A percentile compares a stretch with the other conserved stretches of the same genome.
These are phyloP conservation scores for Torulaspora indica DNA, from an alignment of 805 yeast genomes.

Conservation along the genomic window DNA sequence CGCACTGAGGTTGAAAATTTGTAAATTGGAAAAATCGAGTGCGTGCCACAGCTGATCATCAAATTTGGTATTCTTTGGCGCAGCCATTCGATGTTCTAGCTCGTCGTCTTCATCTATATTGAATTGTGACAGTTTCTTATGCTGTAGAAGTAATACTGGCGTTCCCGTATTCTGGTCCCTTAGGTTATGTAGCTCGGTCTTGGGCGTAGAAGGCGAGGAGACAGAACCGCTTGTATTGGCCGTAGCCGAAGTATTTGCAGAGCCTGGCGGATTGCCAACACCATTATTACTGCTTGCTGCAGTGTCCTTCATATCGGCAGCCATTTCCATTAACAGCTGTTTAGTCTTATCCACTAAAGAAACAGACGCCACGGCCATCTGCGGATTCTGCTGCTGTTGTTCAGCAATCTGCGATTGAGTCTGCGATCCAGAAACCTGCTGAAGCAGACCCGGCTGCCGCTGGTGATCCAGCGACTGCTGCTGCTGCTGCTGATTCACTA, in stretches of 20 bases:
- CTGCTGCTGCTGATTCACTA: conserved; percentile 26
- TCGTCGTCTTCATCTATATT: conserved; percentile 55
- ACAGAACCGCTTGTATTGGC: conserved; percentile 24
- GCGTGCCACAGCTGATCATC: conserved; percentile 92
- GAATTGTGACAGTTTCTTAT: conserved; percentile 40
- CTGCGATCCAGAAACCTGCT: conserved; percentile 10
- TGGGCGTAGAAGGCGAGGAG: conserved; percentile 36
- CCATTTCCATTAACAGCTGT: conserved; percentile 33
- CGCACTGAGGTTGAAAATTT: conserved; percentile 63
- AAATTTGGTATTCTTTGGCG: conserved; percentile 24
- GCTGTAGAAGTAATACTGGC: conserved; percentile 35
- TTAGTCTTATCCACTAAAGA: conserved; percentile 35
- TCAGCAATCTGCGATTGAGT: conserved; percentile 8
- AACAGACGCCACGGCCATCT: conserved; percentile 29
- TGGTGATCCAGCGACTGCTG: conserved; percentile 12
- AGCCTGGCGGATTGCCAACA: conserved; percentile 7
- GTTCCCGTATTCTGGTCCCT: conserved; percentile 25
- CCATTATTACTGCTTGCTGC: conserved; percentile 3
- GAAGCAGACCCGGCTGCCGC: conserved; percentile 6
- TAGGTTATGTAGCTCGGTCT: conserved; percentile 27
- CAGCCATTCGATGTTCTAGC: conserved; percentile 26
- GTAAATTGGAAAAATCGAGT: conserved; percentile 87
- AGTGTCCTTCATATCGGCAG: conserved; percentile 17
- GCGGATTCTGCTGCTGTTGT: conserved; percentile 18
- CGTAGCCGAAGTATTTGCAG: conserved; percentile 16